phyloP scores from a whole-genome alignment of 108 stramenopile species.

The Bacterosira constricta region DNA sequence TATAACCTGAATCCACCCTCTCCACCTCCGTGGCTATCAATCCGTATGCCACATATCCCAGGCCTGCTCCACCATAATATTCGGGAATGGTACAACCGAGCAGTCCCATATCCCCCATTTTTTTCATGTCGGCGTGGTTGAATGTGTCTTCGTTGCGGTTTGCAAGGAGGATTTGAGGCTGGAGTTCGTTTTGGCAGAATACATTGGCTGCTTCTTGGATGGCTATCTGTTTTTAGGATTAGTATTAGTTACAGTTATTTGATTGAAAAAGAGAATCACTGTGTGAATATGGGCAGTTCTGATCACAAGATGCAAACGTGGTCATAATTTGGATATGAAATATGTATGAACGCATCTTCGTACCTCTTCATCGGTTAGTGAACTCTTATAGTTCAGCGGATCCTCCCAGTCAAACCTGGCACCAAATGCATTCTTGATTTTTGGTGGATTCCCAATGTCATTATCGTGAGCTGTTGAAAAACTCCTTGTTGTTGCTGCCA shows the following conservation, averaged over 20 bases:
- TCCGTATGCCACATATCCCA: slow-evolving; percentile 91
- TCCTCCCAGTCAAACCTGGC: slow-evolving; percentile 34
- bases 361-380: slow-evolving; percentile 41
- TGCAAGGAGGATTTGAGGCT: slow-evolving; percentile 77
- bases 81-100: slow-evolving; percentile 88
- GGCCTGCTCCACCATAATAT: slow-evolving; percentile 84
- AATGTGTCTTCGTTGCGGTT: slow-evolving; percentile 87
- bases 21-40: slow-evolving; percentile 90
- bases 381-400: slow-evolving; percentile 28
- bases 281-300: too few relatives aligned
- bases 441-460: slow-evolving; percentile 15
- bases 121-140: slow-evolving; percentile 73
- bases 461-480: not conserved
- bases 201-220: slow-evolving; percentile 63
- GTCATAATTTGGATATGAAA: not conserved
- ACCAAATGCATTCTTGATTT: slow-evolving; percentile 33
- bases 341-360: not conserved
- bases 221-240: not conserved
- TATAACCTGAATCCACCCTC: slow-evolving; percentile 88
- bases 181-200: slow-evolving; percentile 85
- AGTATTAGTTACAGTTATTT: not conserved
- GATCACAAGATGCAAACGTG: too few relatives aligned
- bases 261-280: not conserved
- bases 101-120: slow-evolving; percentile 90
- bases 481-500: not conserved